Conservation (phyloP, 495 filamentous ascomycete species). For the Friedmanniomyces simplex region DNA sequence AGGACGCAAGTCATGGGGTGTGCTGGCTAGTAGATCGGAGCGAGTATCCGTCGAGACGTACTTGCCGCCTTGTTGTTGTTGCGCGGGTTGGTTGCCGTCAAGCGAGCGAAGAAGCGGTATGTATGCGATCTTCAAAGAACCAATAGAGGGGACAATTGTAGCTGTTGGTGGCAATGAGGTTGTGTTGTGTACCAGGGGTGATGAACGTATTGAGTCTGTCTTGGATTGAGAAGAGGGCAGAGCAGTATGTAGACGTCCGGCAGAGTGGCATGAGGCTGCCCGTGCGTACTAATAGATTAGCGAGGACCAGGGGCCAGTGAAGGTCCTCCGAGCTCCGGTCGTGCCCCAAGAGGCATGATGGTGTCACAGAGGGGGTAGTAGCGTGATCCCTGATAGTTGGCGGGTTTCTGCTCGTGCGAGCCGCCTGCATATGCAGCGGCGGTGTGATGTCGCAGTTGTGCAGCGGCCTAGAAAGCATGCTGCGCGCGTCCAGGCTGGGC, state of each 20-base stretch:
- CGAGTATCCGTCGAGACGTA: too few relatives aligned
- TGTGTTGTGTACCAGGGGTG: not conserved
- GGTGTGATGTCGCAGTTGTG: too few relatives aligned
- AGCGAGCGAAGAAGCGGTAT: not conserved
- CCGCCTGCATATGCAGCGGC: too few relatives aligned
- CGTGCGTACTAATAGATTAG: not conserved
- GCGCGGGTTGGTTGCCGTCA: too few relatives aligned
- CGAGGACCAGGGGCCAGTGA: not conserved
- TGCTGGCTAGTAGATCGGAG: not conserved
- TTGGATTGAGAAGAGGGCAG: not conserved
- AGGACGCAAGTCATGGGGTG: conserved; percentile 19
- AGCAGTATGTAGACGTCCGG: not conserved
- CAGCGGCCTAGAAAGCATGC: too few relatives aligned
- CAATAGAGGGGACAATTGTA: not conserved
- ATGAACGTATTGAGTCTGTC: not conserved
- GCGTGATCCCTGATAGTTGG: too few relatives aligned
- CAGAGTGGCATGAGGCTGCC: not conserved
- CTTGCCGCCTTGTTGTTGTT: too few relatives aligned
- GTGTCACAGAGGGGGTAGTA: not conserved
- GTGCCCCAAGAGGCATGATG: not conserved
- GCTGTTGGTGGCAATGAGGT: not conserved
- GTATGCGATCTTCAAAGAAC: not conserved
- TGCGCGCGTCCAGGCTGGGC: too few relatives aligned
- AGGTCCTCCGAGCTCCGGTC: not conserved
- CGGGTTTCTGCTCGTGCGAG: too few relatives aligned